These are phyloP conservation scores for Brassica incana DNA, from an alignment of 345 rosid genomes.

Conservation along the genomic window DNA sequence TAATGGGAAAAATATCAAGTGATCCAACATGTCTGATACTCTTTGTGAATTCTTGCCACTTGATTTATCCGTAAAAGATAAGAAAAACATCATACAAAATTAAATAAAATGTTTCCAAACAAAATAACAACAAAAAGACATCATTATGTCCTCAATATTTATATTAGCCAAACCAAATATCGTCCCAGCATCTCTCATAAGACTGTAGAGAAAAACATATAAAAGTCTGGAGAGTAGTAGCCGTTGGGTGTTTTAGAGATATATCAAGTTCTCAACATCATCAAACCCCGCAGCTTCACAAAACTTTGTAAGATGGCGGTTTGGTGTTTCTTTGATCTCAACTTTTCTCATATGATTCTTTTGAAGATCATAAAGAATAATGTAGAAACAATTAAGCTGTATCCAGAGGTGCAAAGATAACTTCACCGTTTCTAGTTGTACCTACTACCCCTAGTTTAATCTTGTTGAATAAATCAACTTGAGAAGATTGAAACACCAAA, in stretches of 20 bases:
- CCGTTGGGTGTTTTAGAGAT: constrained; percentile 1
- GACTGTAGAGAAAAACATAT: no score
- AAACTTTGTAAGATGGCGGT: background rate
- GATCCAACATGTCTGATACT: no score
- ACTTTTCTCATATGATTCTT: constrained; percentile 2
- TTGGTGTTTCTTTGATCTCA: background rate
- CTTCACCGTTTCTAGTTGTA: constrained; percentile 11
- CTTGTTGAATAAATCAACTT: background rate
- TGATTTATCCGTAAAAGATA: no score
- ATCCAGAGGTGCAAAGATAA: constrained; percentile 5
- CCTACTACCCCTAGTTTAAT: background rate
- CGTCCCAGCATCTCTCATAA: no score
- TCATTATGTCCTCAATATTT: no score
- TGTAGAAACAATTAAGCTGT: background rate
- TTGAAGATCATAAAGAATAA: background rate
- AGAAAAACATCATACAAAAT: no score
- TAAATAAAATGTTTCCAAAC: no score
- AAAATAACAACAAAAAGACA: no score
- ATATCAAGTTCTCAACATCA: constrained; percentile 5
- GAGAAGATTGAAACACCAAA: constrained; percentile 12
- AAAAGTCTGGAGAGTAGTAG: no score
- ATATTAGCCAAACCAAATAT: no score
- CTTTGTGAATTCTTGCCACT: no score
- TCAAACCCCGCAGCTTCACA: background rate
- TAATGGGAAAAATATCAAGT: no score